Evolutionary conservation across 2,329 filamentous ascomycete genomes (phyloP), one percentile per base, ranked within the genome.

Genomic region (Ceratocystis eucalypticola): DNA sequence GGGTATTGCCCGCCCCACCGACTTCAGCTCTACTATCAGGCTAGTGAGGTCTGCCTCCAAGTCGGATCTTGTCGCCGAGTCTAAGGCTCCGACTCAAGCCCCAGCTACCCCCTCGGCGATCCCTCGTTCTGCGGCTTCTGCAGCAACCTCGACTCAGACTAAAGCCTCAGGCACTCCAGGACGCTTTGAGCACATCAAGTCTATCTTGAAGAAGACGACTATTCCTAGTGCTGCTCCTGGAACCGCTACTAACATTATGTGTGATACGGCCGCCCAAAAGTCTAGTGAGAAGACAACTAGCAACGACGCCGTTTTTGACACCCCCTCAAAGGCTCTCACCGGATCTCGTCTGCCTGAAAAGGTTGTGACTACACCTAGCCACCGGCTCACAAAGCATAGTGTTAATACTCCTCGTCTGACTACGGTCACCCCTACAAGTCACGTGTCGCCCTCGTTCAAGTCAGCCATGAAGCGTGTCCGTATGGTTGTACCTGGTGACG

Each of bases 371-470:
- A 90, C 88, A 0, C 88, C 88, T 6, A 85, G 86, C 41, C 82
- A 85, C 28, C 88, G 85, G 74, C 73, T 79, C 46, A 74, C 76
- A 20, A 96, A 95, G 77, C 87, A 84, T 66, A 89, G 96, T 45
- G 86, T 88, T 63, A 96, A 96, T 72, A 91, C 88, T 0, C 87
- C 86, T 0, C 85, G 84, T 68, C 86, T 86, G 45, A 82, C 59
- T 15, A 65, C 66, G 2, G 50, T 66, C 3, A 63, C 64, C 22
- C 59, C 66, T 15, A 65, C 66, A 5, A 68, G 50, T 25, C 64
- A 68, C 10, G 48, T 65, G 1, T 68, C 66, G 6, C 66, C 66
- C 3, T 68, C 66, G 5, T 65, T 68, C 30, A 68, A 68, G 61
- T 68, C 66, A 22, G 64, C 66, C 25, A 66, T 66, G 64, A 68